Percentiles rank a stretch among this genome's conserved stretches.
Conservation (phyloP, 305 asterid species). For the Striga hermonthica region DNA sequence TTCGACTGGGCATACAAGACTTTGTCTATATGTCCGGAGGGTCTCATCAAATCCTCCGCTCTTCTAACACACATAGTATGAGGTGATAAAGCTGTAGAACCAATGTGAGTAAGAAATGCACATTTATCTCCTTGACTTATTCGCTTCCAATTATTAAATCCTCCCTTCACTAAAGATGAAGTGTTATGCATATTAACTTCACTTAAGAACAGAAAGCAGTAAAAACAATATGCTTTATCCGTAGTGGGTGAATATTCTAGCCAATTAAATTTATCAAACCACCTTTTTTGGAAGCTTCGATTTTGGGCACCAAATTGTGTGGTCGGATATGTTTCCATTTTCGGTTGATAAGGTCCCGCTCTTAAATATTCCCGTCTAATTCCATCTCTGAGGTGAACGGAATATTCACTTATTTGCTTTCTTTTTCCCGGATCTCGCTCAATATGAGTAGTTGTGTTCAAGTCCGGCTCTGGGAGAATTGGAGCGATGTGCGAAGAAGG, state of each 20-base stretch:
- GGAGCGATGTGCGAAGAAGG: too few relatives aligned
- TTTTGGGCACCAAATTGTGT: not conserved
- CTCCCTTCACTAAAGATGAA: not conserved
- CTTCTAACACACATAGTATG: not conserved
- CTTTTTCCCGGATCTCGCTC: too few relatives aligned
- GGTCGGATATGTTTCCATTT: not conserved
- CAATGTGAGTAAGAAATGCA: not conserved
- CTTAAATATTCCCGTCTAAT: not conserved
- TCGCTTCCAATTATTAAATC: not conserved
- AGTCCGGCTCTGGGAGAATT: too few relatives aligned
- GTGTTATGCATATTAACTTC: not conserved
- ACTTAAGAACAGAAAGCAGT: not conserved
- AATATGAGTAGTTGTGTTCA: too few relatives aligned
- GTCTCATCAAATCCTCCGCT: not conserved
- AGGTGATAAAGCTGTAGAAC: not conserved
- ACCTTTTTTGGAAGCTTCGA: not conserved
- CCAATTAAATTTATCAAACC: not conserved
- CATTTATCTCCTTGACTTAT: conserved; percentile 1
- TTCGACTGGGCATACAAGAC: not conserved
- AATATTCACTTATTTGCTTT: not conserved
- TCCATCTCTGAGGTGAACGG: not conserved
- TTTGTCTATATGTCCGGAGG: not conserved
- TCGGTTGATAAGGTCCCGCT: not conserved
- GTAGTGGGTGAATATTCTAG: not conserved
- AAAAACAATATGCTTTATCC: not conserved